Evolutionary conservation across 768 basidiomycete genomes (phyloP).

Genomic region (Hypholoma sublateritium): DNA sequence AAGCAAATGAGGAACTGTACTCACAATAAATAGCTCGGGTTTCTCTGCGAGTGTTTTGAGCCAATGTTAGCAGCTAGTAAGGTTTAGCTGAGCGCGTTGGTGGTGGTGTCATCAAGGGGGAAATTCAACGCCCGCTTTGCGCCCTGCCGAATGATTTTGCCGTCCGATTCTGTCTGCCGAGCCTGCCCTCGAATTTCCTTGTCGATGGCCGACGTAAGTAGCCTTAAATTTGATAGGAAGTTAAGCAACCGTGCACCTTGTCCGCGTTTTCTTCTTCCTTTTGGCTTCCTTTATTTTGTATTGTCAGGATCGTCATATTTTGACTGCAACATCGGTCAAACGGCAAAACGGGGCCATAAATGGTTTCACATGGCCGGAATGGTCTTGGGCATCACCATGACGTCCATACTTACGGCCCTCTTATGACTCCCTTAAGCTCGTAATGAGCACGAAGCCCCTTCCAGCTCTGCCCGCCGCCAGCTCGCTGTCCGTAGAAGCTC

Average conservation of each 20-base stretch:
- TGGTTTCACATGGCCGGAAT: not conserved
- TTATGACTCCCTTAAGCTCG: not conserved
- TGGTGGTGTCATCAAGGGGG: no score
- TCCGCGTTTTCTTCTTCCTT: no score
- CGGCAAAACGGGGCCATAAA: not conserved
- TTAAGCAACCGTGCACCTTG: no score
- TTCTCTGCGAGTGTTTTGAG: not conserved
- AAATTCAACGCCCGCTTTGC: no score
- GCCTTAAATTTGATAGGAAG: no score
- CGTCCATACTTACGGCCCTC: not conserved
- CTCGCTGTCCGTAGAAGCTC: constrained; percentile 35
- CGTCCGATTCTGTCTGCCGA: no score
- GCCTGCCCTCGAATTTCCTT: no score
- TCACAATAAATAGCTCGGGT: not conserved
- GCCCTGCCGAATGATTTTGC: no score
- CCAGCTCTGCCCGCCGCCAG: constrained; percentile 23
- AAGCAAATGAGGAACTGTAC: not conserved
- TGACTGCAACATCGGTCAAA: not conserved
- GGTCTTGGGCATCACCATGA: constrained; percentile 6
- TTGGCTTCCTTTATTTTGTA: no score
- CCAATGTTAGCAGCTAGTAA: not conserved
- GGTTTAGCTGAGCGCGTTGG: no score
- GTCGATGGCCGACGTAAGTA: no score
- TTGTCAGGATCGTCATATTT: not conserved
- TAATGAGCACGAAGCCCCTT: constrained; percentile 31